A percentile compares a stretch with the other conserved stretches of the same genome.
Conservation (phyloP, 176 grass and related monocot species). For the Pontederia crassipes region DNA sequence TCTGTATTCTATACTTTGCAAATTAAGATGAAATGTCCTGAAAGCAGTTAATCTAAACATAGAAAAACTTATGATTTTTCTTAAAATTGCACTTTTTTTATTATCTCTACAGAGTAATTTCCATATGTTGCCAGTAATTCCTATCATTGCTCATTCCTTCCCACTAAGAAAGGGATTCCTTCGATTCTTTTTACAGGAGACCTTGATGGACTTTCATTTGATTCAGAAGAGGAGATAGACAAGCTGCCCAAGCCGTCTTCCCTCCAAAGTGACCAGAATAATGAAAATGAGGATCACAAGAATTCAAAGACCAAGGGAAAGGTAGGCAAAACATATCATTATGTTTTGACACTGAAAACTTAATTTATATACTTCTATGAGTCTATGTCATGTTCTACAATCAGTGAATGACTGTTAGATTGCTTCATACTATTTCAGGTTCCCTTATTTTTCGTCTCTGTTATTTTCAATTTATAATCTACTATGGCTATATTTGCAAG, state of each 20-base stretch:
- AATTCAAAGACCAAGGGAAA: conserved; percentile 56
- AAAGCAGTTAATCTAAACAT: neutral
- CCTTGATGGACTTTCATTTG: conserved; percentile 79
- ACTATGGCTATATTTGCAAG: neutral
- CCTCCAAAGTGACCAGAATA: conserved; percentile 51
- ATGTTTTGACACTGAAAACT: conserved; percentile 8
- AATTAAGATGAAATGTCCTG: neutral
- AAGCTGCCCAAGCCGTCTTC: conserved; percentile 33
- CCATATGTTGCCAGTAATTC: neutral
- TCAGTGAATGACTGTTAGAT: too few species aligned
- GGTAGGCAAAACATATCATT: conserved; percentile 32
- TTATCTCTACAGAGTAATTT: neutral
- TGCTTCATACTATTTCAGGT: too few species aligned
- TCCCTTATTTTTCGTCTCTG: neutral
- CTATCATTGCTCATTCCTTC: neutral
- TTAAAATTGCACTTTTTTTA: conserved; percentile 1
- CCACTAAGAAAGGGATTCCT: neutral
- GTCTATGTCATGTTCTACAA: too few species aligned
- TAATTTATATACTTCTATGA: neutral
- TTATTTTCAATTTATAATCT: neutral
- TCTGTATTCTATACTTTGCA: too few species aligned
- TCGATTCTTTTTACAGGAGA: conserved; percentile 45
- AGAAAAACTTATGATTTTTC: conserved; percentile 6
- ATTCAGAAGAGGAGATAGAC: conserved; percentile 77
- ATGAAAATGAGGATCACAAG: conserved; percentile 58